Percentiles rank a stretch among this genome's conserved stretches.
Evolutionary conservation across 2,329 filamentous ascomycete species (phyloP).

Genomic region (Sarocladiaceae sp.): DNA sequence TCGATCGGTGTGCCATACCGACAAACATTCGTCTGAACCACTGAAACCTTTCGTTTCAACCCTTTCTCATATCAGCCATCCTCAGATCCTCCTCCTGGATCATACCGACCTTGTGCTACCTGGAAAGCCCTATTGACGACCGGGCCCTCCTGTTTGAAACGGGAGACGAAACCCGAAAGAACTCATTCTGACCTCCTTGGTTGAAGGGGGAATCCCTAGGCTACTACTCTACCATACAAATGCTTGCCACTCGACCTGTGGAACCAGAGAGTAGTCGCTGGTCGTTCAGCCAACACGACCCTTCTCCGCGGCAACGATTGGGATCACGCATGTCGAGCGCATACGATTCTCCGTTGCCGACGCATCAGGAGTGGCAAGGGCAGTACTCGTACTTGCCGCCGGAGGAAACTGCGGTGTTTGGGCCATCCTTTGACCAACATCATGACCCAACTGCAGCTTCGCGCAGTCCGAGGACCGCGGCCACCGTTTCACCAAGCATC

Average conservation of each 20-base stretch:
- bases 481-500: not conserved
- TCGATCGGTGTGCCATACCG: no score
- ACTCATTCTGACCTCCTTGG: no score
- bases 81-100: no score
- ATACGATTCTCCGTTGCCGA: conserved; percentile 45
- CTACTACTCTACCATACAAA: conserved; percentile 20
- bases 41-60: no score
- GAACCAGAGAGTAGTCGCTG: conserved; percentile 49
- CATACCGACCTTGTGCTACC: no score
- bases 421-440: conserved; percentile 38
- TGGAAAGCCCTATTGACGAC: no score
- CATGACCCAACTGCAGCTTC: conserved; percentile 20
- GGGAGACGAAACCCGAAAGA: no score
- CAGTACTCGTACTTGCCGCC: conserved; percentile 46
- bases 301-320: conserved; percentile 36
- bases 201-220: not conserved
- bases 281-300: conserved; percentile 47
- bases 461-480: conserved; percentile 26
- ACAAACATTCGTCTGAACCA: no score
- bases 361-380: conserved; percentile 51
- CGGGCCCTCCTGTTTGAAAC: no score
- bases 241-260: conserved; percentile 50
- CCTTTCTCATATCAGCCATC: no score
- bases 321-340: conserved; percentile 52
- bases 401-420: conserved; percentile 37